phyloP scores from a whole-genome alignment of 495 filamentous ascomycete genomes.

The Penicillium cataractarum region DNA sequence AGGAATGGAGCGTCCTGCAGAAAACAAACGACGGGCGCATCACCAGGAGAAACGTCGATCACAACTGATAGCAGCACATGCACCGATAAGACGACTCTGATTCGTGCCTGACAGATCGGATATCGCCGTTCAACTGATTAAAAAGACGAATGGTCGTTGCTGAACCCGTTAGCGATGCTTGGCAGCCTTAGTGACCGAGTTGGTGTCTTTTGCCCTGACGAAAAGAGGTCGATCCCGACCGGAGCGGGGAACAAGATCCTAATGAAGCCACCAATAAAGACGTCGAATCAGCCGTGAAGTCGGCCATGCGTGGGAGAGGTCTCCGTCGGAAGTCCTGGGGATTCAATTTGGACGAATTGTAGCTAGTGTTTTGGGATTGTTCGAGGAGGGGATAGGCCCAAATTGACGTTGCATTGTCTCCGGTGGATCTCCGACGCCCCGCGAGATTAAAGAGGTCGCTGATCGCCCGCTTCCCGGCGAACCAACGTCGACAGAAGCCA shows the following conservation, averaged over 20 bases:
- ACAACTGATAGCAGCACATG: slow-evolving; percentile 37
- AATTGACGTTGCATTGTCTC: slow-evolving; percentile 29
- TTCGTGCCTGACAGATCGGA: slow-evolving; percentile 34
- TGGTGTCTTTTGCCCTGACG: background rate
- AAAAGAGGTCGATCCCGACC: slow-evolving; percentile 11
- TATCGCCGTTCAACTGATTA: slow-evolving; percentile 18
- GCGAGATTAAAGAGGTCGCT: slow-evolving; percentile 23
- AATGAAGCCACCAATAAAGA: slow-evolving; percentile 8
- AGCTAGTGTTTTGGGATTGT: slow-evolving; percentile 14
- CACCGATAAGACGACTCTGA: slow-evolving; percentile 37
- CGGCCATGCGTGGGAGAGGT: slow-evolving; percentile 5
- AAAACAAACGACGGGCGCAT: slow-evolving; percentile 7
- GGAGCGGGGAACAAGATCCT: background rate
- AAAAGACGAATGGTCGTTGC: background rate
- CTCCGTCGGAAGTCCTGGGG: slow-evolving; percentile 14
- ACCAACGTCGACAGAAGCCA: slow-evolving; percentile 8
- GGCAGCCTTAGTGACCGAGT: background rate
- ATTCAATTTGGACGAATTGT: slow-evolving; percentile 3
- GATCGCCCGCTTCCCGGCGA: slow-evolving; percentile 17
- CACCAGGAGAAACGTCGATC: slow-evolving; percentile 16
- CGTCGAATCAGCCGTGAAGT: background rate
- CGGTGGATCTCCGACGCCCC: slow-evolving; percentile 25
- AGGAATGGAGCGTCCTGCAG: background rate
- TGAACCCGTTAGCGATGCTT: background rate
- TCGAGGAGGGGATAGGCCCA: background rate